Percentiles rank a stretch among this genome's conserved stretches.
Evolutionary conservation across 192 early-diverging fungal genomes (phyloP).

Genomic region (Coemansia sp.): DNA sequence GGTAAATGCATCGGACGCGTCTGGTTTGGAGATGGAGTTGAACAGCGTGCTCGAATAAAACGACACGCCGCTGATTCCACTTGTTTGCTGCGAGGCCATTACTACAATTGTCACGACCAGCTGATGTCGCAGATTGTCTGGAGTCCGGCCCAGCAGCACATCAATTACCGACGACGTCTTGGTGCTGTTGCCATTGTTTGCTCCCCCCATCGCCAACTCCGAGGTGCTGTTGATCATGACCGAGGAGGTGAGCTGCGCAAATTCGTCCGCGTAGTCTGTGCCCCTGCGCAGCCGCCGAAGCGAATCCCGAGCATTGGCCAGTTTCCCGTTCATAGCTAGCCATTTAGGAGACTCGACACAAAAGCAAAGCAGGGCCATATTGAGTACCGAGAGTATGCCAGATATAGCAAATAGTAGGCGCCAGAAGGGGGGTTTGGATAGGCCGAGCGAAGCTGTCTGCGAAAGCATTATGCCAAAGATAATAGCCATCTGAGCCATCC

Average conservation of each 20-base stretch:
- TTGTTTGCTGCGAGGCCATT: slow-evolving; percentile 75
- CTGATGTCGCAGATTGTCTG: slow-evolving; percentile 60
- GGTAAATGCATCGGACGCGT: slow-evolving; percentile 9
- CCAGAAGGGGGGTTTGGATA: slow-evolving; percentile 67
- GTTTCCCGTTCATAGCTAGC: slow-evolving; percentile 60
- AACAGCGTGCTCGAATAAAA: slow-evolving; percentile 81
- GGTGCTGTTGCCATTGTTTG: slow-evolving; percentile 3
- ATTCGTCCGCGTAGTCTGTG: slow-evolving; percentile 59
- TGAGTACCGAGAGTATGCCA: slow-evolving; percentile 57
- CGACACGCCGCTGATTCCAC: slow-evolving; percentile 77
- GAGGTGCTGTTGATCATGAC: not conserved
- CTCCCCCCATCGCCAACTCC: not conserved
- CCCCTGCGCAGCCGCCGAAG: slow-evolving; percentile 58
- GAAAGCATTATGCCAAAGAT: slow-evolving; percentile 73
- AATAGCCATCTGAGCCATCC: slow-evolving; percentile 69
- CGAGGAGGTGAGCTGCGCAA: slow-evolving; percentile 53
- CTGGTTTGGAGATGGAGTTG: slow-evolving; percentile 24
- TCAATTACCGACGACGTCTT: slow-evolving; percentile 48
- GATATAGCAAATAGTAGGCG: slow-evolving; percentile 65
- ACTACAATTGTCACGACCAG: slow-evolving; percentile 62
- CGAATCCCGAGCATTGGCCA: slow-evolving; percentile 51
- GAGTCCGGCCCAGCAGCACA: slow-evolving; percentile 56
- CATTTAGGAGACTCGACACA: slow-evolving; percentile 80
- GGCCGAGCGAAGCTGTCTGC: slow-evolving; percentile 61
- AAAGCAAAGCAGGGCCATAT: slow-evolving; percentile 55